Base-by-base conservation (phyloP, 257 asterid species). In the Nicotiana benthamiana region DNA sequence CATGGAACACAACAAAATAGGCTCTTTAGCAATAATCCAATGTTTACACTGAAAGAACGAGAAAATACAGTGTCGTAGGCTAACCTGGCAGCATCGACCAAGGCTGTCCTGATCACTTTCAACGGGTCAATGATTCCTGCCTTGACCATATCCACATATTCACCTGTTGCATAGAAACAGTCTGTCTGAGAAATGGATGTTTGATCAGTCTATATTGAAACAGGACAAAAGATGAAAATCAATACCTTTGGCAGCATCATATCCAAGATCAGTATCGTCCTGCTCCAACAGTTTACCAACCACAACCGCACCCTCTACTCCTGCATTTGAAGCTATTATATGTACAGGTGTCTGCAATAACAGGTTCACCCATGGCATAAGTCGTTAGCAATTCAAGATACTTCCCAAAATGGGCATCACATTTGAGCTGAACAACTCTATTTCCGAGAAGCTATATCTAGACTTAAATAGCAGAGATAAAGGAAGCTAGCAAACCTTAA, bases 241-340 rank as follows among this genome's bases (percentile, higher is more conserved):
- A 81, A 27, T 32, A 93, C 97, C 99, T 88, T 95, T 95, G 26
- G 98, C 98, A 4, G 99, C 98, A 67, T 95, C 98, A 17, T 95
- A 95, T 83, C 99, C 99, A 53, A 92, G 94, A 84, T 95, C 95
- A 18, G 94, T 91, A 82, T 95, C 80, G 8, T 90, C 93, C 10
- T 97, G 95, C 87, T 95, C 99, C 89, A 93, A 80, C 87, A 95
- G 86, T 81, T 93, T 95, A 77, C 99, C 99, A 22, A 95, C 97
- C 9, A 95, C 93, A 6, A 95, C 97, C 34, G 98, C 99, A 54
- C 98, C 99, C 86, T 95, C 99, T 4, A 93, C 97, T 80, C 99
- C 98, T 1, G 99, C 98, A 13, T 95, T 95, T 6, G 92, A 56
- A 59, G 97, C 99, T 75, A 95, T 95, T 4, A 92, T 95, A 79